phyloP scores from a whole-genome alignment of 306 rosid species.

The Cyclanthera cordifolia region DNA sequence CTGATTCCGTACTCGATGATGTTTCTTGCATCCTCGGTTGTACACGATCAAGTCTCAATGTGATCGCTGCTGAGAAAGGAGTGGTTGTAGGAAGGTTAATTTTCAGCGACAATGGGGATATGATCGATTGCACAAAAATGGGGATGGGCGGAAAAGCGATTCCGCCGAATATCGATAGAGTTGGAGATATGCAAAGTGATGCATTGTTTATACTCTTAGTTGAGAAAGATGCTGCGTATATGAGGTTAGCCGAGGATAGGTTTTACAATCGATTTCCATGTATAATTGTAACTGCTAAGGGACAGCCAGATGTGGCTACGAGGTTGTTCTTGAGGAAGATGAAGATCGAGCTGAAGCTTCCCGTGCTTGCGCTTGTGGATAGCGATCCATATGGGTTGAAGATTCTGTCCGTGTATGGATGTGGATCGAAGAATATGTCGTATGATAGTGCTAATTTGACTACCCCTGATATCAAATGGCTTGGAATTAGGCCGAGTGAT shows the following conservation, averaged over 20 bases:
- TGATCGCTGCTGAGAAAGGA: slow-evolving; percentile 78
- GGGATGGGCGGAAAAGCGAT: slow-evolving; percentile 94
- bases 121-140: slow-evolving; percentile 94
- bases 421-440: slow-evolving; percentile 92
- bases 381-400: slow-evolving; percentile 90
- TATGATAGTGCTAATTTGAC: slow-evolving; percentile 85
- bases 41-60: slow-evolving; percentile 76
- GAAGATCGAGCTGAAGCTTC: slow-evolving; percentile 81
- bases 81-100: slow-evolving; percentile 81
- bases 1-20: slow-evolving; percentile 76
- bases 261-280: slow-evolving; percentile 83
- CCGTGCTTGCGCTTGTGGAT: slow-evolving; percentile 77
- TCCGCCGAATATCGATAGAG: slow-evolving; percentile 79
- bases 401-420: slow-evolving; percentile 75
- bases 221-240: slow-evolving; percentile 92
- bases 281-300: slow-evolving; percentile 68
- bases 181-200: slow-evolving; percentile 89
- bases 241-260: slow-evolving; percentile 79
- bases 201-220: slow-evolving; percentile 74
- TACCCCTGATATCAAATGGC: slow-evolving; percentile 89
- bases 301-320: slow-evolving; percentile 83
- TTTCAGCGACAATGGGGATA: slow-evolving; percentile 86
- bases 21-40: slow-evolving; percentile 82
- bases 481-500: slow-evolving; percentile 84
- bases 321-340: slow-evolving; percentile 80